These are phyloP conservation scores for Rhodotorula mucilaginosa DNA, from an alignment of 1,284 basidiomycete species.

Conservation along the genomic window DNA sequence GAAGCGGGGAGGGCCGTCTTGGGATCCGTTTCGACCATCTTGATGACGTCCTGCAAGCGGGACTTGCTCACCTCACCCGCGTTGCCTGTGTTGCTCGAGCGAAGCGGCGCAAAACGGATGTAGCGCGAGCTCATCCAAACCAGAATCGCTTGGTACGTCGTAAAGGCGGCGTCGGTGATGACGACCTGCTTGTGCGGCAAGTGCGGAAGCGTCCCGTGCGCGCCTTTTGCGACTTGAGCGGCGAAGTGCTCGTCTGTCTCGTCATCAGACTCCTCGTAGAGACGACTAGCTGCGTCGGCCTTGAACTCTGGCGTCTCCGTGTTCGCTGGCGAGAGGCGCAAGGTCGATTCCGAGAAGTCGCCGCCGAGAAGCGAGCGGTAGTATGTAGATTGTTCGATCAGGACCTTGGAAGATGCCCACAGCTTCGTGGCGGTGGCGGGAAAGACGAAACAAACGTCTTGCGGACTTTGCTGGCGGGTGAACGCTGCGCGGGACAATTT, in stretches of 20 bases:
- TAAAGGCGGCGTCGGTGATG: slow-evolving; percentile 3
- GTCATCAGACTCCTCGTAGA: slow-evolving; percentile 1
- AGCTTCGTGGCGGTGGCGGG: not conserved
- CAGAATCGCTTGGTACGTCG: slow-evolving; percentile 16
- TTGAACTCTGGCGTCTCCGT: no score
- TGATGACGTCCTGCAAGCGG: no score
- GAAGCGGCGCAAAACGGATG: slow-evolving; percentile 9
- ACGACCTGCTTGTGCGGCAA: not conserved
- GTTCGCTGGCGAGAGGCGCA: no score
- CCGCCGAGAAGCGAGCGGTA: not conserved
- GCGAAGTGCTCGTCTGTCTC: not conserved
- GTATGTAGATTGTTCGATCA: not conserved
- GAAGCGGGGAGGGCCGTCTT: not conserved
- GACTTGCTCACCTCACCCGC: not conserved
- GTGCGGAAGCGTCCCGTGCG: no score
- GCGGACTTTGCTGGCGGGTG: no score
- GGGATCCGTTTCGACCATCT: not conserved
- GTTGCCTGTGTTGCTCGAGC: not conserved
- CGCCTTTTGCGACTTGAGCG: no score
- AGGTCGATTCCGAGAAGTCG: not conserved
- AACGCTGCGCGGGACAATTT: no score
- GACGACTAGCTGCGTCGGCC: not conserved
- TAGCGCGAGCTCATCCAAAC: not conserved
- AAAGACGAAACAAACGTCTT: not conserved
- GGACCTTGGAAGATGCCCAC: not conserved